Conservation (phyloP, 495 filamentous ascomycete genomes). For the Aspergillus sclerotioniger region DNA sequence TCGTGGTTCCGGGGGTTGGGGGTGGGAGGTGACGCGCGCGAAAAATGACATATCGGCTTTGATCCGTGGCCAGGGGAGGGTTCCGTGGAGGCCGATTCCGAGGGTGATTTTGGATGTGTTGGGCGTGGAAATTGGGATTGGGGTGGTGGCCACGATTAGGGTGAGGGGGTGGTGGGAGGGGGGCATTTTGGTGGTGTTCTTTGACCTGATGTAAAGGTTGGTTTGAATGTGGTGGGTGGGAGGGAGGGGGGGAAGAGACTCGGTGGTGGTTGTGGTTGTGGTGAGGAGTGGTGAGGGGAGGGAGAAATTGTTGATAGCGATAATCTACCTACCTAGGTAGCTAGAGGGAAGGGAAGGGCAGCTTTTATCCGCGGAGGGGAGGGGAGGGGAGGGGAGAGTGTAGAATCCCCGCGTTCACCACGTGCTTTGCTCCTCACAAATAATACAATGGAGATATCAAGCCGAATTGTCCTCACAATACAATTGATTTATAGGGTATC, state of each 20-base stretch:
- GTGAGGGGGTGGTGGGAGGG: conserved; percentile 26
- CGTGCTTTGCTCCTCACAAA: too few relatives aligned
- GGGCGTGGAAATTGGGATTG: conserved; percentile 23
- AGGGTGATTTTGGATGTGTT: conserved; percentile 51
- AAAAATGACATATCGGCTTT: conserved; percentile 93
- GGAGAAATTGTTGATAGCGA: not conserved
- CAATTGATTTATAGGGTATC: not conserved
- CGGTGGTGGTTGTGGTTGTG: not conserved
- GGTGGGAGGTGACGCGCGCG: conserved; percentile 76
- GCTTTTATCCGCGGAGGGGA: too few relatives aligned
- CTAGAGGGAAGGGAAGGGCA: not conserved
- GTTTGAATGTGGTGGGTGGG: not conserved
- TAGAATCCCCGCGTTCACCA: not conserved
- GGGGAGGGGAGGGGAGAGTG: too few relatives aligned
- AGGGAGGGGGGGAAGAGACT: not conserved
- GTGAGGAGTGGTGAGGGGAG: not conserved
- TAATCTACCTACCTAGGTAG: too few relatives aligned
- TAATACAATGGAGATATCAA: too few relatives aligned
- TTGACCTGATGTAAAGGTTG: conserved; percentile 3
- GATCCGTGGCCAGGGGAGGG: conserved; percentile 84
- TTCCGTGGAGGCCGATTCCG: conserved; percentile 80
- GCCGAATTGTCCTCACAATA: too few relatives aligned
- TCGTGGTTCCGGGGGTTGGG: conserved; percentile 39
- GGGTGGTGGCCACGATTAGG: conserved; percentile 46
- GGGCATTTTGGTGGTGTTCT: conserved; percentile 17